phyloP scores from a whole-genome alignment of 306 rosid genomes.

The Vigna radiata region DNA sequence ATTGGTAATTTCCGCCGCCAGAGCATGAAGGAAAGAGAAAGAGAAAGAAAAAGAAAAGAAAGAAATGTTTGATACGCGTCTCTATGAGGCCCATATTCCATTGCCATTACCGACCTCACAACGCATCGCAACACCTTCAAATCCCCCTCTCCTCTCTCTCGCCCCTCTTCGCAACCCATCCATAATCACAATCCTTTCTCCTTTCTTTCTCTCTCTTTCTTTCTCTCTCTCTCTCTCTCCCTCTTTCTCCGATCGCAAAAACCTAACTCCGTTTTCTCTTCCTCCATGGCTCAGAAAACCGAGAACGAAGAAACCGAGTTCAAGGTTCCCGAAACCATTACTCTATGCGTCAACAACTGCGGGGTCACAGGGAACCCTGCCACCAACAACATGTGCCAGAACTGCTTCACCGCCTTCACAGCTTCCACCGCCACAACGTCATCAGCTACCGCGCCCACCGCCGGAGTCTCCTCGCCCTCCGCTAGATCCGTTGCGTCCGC shows the following conservation, averaged over 20 bases:
- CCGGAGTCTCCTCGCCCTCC: constrained; percentile 19
- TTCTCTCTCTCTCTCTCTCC: no score
- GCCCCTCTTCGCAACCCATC: neutral
- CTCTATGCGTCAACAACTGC: constrained; percentile 86
- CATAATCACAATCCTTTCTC: no score
- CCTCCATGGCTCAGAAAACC: constrained; percentile 75
- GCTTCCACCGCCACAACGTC: constrained; percentile 23
- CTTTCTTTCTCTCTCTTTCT: neutral
- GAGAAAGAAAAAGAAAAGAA: neutral
- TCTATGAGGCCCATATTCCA: constrained; percentile 66
- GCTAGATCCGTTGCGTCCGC: constrained; percentile 51
- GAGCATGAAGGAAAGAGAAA: neutral
- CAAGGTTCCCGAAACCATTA: constrained; percentile 75
- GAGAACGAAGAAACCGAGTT: constrained; percentile 87
- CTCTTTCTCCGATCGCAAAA: neutral
- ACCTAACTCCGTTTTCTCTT: neutral
- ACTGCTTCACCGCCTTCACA: constrained; percentile 69
- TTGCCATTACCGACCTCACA: constrained; percentile 73
- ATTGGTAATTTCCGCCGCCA: constrained; percentile 42
- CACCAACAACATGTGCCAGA: constrained; percentile 90
- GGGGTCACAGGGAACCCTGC: constrained; percentile 81
- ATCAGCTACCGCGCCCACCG: neutral
- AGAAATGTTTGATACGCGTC: constrained; percentile 71
- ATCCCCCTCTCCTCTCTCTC: constrained; percentile 56
- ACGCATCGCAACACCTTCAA: constrained; percentile 52